Evolutionary conservation across 2,329 filamentous ascomycete genomes (phyloP), one percentile per base, ranked within the genome.

Genomic region (Zymoseptoria tritici): DNA sequence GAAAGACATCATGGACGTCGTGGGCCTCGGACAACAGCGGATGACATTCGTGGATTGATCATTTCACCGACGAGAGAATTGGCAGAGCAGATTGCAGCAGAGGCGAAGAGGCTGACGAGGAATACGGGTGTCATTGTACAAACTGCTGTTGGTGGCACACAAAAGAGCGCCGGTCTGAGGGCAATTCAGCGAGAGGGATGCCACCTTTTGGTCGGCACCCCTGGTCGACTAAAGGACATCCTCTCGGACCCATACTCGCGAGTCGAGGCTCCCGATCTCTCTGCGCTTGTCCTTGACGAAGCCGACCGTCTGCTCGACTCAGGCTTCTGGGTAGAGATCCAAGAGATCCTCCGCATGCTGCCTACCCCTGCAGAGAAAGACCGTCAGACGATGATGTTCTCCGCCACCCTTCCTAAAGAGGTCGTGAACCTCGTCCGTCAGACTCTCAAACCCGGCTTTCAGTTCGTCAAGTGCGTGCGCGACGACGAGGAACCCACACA

Each of bases 321-420:
- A 64, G 78, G 79, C 26, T 81, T 81, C 72, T 74, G 71, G 62
- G 74, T 74, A 31, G 78, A 79, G 62, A 79, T 81, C 57, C 74
- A 77, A 42, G 72, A 78, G 19, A 79, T 81, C 67, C 76, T 76
- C 68, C 67, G 67, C 11, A 65, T 74, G 42, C 70, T 97, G 9
- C 93, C 93, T 2, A 76, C 81, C 53, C 81, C 82, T 6, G 68
- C 73, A 0, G 75, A 85, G 56, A 83, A 87, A 61, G 81, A 88
- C 57, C 86, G 93, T 55, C 94, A 99, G 75, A 97, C 92, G 6
- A 85, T 99, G 69, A 87, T 99, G 75, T 97, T 96, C 74, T 97
- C 93, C 13, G 94, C 94, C 52, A 99, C 94, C 9, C 89, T 99
- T 31, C 91, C 93, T 52, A 82, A 83, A 60, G 85, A 91, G 63